phyloP scores from a whole-genome alignment of 163 green algal genomes.

The Scenedesmus sp. region DNA sequence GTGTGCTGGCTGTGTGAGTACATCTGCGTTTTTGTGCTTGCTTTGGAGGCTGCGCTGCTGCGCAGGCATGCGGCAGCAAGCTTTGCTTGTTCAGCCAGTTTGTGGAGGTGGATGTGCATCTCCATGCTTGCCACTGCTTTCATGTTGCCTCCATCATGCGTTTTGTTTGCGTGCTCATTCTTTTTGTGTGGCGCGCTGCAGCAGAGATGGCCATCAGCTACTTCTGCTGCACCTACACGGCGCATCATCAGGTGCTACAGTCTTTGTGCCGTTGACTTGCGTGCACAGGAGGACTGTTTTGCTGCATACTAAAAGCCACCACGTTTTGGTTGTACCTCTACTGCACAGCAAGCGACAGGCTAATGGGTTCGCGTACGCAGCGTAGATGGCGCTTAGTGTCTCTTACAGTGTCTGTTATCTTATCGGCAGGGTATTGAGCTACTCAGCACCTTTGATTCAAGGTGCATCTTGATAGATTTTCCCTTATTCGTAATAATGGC shows the following conservation, averaged over 20 bases:
- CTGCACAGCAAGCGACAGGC: not conserved
- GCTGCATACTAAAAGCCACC: too few relatives aligned
- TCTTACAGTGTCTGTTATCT: not conserved
- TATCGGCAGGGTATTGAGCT: too few relatives aligned
- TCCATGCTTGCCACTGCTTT: too few relatives aligned
- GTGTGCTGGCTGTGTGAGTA: not conserved
- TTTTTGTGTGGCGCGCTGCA: not conserved
- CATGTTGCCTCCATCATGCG: too few relatives aligned
- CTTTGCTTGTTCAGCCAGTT: too few relatives aligned
- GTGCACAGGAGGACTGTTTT: not conserved
- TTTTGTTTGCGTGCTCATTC: not conserved
- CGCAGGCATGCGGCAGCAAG: too few relatives aligned
- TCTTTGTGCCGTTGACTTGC: not conserved
- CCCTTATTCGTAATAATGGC: not conserved
- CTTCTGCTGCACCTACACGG: not conserved
- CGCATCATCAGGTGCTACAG: not conserved
- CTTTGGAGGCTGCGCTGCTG: not conserved
- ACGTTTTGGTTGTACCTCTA: not conserved
- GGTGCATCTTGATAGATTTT: not conserved
- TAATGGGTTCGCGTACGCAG: not conserved
- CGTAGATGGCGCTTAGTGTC: not conserved
- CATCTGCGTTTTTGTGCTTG: not conserved
- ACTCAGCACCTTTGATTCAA: too few relatives aligned
- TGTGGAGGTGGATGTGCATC: too few relatives aligned
- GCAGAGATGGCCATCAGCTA: not conserved